These are phyloP conservation scores for Heterobasidion parviporum DNA, from an alignment of 1,284 basidiomycete genomes.

Conservation along the genomic window DNA sequence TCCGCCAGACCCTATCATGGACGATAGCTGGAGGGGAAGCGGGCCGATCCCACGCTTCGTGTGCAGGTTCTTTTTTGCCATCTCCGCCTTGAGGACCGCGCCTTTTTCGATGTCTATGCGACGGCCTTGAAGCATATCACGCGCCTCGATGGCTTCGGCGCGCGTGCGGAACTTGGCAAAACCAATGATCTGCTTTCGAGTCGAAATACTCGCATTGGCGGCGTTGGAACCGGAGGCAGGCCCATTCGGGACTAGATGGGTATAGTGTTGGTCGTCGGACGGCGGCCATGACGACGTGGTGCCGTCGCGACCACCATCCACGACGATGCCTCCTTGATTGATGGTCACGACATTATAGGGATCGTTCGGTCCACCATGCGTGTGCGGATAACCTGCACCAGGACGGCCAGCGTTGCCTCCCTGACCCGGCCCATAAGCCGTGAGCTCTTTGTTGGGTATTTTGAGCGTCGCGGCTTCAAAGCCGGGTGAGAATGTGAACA, in stretches of 20 bases:
- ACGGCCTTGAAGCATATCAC: slow-evolving; percentile 85
- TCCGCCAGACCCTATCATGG: slow-evolving; percentile 20
- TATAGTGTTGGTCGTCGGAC: slow-evolving; percentile 31
- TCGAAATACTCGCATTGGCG: slow-evolving; percentile 27
- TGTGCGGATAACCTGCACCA: slow-evolving; percentile 14
- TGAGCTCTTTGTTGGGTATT: slow-evolving; percentile 85
- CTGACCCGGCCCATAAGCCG: slow-evolving; percentile 44
- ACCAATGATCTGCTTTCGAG: slow-evolving; percentile 93
- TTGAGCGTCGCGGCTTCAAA: slow-evolving; percentile 98
- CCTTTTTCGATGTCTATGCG: slow-evolving; percentile 94
- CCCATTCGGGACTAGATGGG: slow-evolving; percentile 23
- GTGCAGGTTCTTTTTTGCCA: slow-evolving; percentile 99
- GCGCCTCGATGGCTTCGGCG: slow-evolving; percentile 81
- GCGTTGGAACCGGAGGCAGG: neutral
- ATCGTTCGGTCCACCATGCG: slow-evolving; percentile 51
- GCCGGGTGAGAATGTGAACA: slow-evolving; percentile 94
- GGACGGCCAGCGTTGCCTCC: slow-evolving; percentile 12
- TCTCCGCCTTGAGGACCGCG: slow-evolving; percentile 92
- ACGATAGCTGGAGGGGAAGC: slow-evolving; percentile 24
- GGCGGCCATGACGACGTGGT: slow-evolving; percentile 57
- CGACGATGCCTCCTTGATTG: slow-evolving; percentile 69
- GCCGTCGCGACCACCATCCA: slow-evolving; percentile 62
- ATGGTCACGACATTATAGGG: slow-evolving; percentile 73
- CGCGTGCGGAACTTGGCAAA: slow-evolving; percentile 94
- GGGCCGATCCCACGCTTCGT: slow-evolving; percentile 85